Evolutionary conservation across 2,329 filamentous ascomycete genomes (phyloP).

Genomic region (Rhinocladiella similis): DNA sequence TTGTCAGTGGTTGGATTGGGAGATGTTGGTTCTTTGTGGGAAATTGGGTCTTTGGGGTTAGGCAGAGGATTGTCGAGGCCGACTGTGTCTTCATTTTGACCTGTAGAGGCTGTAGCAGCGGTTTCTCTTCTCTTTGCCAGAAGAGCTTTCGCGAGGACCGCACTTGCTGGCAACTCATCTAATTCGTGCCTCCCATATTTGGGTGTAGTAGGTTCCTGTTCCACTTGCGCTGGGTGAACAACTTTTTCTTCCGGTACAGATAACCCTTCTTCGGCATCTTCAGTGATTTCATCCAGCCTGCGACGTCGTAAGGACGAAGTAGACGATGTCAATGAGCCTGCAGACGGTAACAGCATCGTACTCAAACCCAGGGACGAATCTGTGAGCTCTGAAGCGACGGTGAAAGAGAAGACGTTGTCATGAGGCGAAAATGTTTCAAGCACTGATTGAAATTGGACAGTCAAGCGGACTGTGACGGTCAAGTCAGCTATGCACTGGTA

Average conservation of each 20-base stretch:
- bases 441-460: conserved; percentile 66
- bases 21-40: conserved; percentile 6
- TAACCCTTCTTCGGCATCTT: conserved; percentile 60
- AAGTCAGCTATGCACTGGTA: conserved; percentile 3
- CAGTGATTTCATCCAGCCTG: conserved; percentile 87
- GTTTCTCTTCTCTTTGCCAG: conserved; percentile 29
- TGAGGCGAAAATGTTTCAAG: conserved; percentile 74
- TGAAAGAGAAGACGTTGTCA: conserved; percentile 79
- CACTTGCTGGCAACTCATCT: conserved; percentile 30
- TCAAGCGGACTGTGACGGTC: conserved; percentile 68
- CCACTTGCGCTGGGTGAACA: conserved; percentile 55
- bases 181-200: conserved; percentile 28
- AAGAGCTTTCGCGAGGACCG: conserved; percentile 28
- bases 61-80: not conserved
- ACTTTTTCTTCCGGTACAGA: conserved; percentile 46
- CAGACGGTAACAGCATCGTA: conserved; percentile 85
- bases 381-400: conserved; percentile 73
- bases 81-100: not conserved
- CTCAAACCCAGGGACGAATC: conserved; percentile 85
- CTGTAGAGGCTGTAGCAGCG: conserved; percentile 9
- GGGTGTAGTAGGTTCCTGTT: conserved; percentile 26
- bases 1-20: conserved; percentile 13
- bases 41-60: not conserved
- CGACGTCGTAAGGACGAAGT: conserved; percentile 75
- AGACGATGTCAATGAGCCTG: conserved; percentile 81